Percentiles rank a stretch among this genome's conserved stretches.
phyloP scores from a whole-genome alignment of 2,329 filamentous ascomycete genomes.

The Claviceps purpurea region DNA sequence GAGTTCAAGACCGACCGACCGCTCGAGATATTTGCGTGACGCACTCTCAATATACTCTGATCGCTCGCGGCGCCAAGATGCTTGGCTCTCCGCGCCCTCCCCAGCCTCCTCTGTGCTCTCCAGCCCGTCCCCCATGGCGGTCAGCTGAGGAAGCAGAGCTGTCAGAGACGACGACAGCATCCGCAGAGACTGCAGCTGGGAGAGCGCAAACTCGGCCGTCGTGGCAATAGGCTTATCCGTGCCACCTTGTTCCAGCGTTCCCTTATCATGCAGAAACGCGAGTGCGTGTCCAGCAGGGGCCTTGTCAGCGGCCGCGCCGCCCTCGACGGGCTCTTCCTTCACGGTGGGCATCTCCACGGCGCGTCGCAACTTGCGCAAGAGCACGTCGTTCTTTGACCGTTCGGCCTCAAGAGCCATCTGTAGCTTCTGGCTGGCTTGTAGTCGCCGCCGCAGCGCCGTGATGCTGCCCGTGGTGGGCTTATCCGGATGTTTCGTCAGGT shows the following conservation, averaged over 20 bases:
- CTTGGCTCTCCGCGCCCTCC: conserved; percentile 14
- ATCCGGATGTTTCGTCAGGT: conserved; percentile 23
- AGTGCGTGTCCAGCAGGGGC: conserved; percentile 20
- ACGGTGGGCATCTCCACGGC: conserved; percentile 21
- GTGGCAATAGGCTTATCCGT: conserved; percentile 48
- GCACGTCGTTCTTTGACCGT: conserved; percentile 54
- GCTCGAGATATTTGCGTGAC: conserved; percentile 64
- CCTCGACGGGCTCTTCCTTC: conserved; percentile 2
- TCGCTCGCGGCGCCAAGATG: conserved; percentile 52
- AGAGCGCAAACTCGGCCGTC: conserved; percentile 64
- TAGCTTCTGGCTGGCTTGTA: conserved; percentile 68
- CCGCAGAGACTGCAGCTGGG: conserved; percentile 69
- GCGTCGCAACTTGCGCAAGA: conserved; percentile 50
- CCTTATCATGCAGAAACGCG: conserved; percentile 44
- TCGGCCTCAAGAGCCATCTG: conserved; percentile 58
- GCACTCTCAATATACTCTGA: conserved; percentile 74
- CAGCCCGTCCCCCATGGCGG: background rate
- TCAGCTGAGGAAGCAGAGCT: conserved; percentile 51
- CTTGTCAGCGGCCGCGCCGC: conserved; percentile 2
- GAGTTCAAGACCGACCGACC: conserved; percentile 51
- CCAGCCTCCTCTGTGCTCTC: background rate
- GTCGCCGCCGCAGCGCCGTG: conserved; percentile 54
- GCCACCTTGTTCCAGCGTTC: conserved; percentile 36
- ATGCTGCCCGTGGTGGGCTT: conserved; percentile 53
- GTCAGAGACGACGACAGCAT: conserved; percentile 47